A percentile compares a stretch with the other conserved stretches of the same genome.
phyloP scores from a whole-genome alignment of 2,329 filamentous ascomycete genomes.

The Xylaria sp. region DNA sequence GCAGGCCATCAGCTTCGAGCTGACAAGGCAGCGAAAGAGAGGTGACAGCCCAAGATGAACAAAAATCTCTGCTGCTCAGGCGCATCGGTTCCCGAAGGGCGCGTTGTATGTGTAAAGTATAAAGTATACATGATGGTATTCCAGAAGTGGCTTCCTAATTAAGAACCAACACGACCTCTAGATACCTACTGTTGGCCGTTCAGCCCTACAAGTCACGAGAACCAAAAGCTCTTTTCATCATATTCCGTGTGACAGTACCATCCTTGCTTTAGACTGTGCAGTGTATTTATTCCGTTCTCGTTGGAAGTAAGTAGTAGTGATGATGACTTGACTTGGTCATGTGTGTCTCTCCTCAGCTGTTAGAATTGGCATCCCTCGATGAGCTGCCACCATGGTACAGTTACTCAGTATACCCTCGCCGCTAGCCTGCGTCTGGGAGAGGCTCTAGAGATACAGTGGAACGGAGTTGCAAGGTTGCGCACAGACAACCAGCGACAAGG shows the following conservation, averaged over 20 bases:
- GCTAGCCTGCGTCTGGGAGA: slow-evolving; percentile 15
- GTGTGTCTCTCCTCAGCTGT: slow-evolving; percentile 4
- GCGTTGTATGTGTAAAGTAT: not conserved
- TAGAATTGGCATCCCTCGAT: not conserved
- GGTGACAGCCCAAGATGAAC: not conserved
- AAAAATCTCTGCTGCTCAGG: slow-evolving; percentile 8
- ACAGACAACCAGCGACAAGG: slow-evolving; percentile 24
- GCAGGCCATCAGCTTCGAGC: not conserved
- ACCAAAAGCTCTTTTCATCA: not conserved
- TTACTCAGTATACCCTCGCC: slow-evolving; percentile 1
- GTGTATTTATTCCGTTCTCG: not conserved
- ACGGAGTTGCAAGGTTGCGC: slow-evolving; percentile 6
- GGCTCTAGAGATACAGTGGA: slow-evolving; percentile 21
- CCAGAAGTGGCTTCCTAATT: not conserved
- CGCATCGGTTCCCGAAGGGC: not conserved
- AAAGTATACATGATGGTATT: not conserved
- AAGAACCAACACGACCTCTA: not conserved
- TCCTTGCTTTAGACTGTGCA: too few species aligned
- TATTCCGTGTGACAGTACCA: not conserved
- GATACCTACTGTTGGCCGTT: not conserved
- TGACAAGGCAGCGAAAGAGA: slow-evolving; percentile 9
- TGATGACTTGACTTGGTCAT: too few species aligned
- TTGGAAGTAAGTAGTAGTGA: too few species aligned
- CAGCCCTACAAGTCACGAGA: slow-evolving; percentile 2
- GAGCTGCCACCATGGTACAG: not conserved